A percentile compares a stretch with the other conserved stretches of the same genome.
Evolutionary conservation across 495 filamentous ascomycete genomes (phyloP).

Genomic region (Tuber indicum): DNA sequence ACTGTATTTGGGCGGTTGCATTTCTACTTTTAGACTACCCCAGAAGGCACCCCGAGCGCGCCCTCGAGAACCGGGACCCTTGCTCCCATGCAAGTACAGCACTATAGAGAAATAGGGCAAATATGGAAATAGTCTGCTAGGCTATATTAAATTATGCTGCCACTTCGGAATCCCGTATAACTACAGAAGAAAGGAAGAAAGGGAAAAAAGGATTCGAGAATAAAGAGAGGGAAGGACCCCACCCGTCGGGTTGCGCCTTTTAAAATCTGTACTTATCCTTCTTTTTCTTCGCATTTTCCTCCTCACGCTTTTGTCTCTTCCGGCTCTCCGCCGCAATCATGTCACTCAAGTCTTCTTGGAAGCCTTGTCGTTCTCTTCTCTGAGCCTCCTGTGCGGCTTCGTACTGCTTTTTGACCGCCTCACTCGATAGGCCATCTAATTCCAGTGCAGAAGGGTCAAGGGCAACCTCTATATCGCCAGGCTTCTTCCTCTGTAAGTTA

Average conservation of each 20-base stretch:
- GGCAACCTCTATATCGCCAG: slow-evolving; percentile 86
- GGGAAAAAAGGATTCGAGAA: neutral
- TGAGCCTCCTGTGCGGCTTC: slow-evolving; percentile 70
- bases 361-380: slow-evolving; percentile 62
- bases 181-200: neutral
- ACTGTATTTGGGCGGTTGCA: neutral
- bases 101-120: neutral
- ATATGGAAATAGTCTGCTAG: neutral
- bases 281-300: slow-evolving; percentile 52
- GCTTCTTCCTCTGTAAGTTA: slow-evolving; percentile 73
- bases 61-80: neutral
- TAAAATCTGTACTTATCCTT: slow-evolving; percentile 44
- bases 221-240: slow-evolving; percentile 13
- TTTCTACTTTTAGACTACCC: neutral
- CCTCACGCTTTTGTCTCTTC: slow-evolving; percentile 79
- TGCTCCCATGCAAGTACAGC: neutral
- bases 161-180: neutral
- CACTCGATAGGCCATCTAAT: slow-evolving; percentile 64
- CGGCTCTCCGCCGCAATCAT: slow-evolving; percentile 94
- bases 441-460: slow-evolving; percentile 74
- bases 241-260: neutral
- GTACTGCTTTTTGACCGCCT: slow-evolving; percentile 63
- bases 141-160: slow-evolving; percentile 1
- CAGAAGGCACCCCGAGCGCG: neutral
- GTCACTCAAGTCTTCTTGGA: slow-evolving; percentile 88